Conservation (phyloP, 1,284 basidiomycete genomes). For the Malassezia pachydermatis region DNA sequence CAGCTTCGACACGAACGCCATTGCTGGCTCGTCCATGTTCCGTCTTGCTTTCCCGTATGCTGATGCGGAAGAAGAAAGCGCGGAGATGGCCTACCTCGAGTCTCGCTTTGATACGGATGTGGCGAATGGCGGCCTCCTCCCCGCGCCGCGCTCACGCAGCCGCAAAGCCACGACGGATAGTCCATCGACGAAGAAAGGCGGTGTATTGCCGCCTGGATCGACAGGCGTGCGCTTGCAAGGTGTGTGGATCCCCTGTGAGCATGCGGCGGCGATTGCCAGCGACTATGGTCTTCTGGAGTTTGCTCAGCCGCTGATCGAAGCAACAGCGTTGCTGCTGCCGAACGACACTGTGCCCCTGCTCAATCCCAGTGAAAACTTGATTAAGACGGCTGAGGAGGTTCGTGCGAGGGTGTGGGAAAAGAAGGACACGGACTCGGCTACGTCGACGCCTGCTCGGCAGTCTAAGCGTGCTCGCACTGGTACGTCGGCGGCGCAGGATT, state of each 20-base stretch:
- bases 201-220: conserved; percentile 33
- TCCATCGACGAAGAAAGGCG: conserved; percentile 13
- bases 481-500: not conserved
- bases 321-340: conserved; percentile 61
- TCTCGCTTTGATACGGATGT: conserved; percentile 65
- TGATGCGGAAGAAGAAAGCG: conserved; percentile 65
- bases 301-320: conserved; percentile 61
- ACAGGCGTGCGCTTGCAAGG: conserved; percentile 62
- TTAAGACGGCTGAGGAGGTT: conserved; percentile 8
- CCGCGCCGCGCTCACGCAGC: conserved; percentile 29
- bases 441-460: conserved; percentile 17
- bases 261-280: conserved; percentile 61
- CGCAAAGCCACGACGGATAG: conserved; percentile 16
- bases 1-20: conserved; percentile 86
- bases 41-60: conserved; percentile 87
- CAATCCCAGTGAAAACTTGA: conserved; percentile 17
- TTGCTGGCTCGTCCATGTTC: conserved; percentile 95
- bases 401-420: too few relatives aligned
- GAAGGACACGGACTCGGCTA: not conserved
- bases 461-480: conserved; percentile 8
- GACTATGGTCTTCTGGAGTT: conserved; percentile 58
- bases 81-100: conserved; percentile 74
- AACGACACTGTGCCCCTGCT: conserved; percentile 30
- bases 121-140: conserved; percentile 65
- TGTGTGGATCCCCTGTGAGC: conserved; percentile 67